A percentile compares a stretch with the other conserved stretches of the same genome.
Conservation (phyloP, 164 flowering plant genomes). For the Liquidambar formosana region DNA sequence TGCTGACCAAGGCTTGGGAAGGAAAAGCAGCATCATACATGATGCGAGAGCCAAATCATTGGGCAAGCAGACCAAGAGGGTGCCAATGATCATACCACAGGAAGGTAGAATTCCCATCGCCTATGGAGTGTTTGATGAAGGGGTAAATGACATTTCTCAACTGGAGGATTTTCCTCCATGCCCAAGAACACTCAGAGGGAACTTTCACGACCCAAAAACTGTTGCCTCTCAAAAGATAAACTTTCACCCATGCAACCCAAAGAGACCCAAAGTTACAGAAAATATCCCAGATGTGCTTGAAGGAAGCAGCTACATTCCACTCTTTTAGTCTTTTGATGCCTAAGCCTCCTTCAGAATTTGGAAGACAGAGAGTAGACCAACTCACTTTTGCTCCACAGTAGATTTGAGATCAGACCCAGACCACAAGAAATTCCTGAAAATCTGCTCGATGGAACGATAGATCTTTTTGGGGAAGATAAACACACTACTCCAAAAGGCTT, state of each 20-base stretch:
- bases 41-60: no score
- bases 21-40: no score
- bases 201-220: neutral
- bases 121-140: neutral
- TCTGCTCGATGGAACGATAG: no score
- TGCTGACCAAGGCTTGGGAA: no score
- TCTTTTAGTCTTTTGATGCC: neutral
- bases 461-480: no score
- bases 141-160: neutral
- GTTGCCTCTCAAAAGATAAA: neutral
- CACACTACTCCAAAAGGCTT: no score
- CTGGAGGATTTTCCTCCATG: neutral
- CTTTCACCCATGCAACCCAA: neutral
- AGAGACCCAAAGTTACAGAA: neutral
- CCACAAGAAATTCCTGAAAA: no score
- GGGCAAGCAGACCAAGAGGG: no score
- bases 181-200: neutral
- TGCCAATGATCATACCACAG: neutral
- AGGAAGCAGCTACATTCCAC: neutral
- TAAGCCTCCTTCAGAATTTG: neutral
- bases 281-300: neutral
- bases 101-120: neutral
- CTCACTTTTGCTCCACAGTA: neutral
- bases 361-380: neutral
- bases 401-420: no score